Percentiles rank a stretch among this genome's conserved stretches.
phyloP scores from a whole-genome alignment of 2,329 filamentous ascomycete species.

The Escovopsis sp. region DNA sequence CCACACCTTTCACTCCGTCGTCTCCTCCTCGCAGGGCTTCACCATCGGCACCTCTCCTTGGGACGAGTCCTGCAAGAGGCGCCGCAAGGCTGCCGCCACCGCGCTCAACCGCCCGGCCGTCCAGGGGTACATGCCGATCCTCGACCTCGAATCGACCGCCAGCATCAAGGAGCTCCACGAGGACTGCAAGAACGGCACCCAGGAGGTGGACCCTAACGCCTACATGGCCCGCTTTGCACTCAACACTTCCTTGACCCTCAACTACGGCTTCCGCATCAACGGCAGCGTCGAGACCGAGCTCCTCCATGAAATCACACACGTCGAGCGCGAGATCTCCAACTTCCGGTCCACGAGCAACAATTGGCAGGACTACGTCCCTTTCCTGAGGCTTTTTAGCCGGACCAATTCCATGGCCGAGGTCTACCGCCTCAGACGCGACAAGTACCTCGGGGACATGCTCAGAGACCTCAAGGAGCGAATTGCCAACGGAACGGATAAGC shows the following conservation, averaged over 20 bases:
- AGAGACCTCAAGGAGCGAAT: conserved; percentile 34
- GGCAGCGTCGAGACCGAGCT: conserved; percentile 53
- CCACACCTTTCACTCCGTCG: conserved; percentile 69
- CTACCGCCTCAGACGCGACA: conserved; percentile 54
- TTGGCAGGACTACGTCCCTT: conserved; percentile 72
- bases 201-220: conserved; percentile 54
- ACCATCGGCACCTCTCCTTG: conserved; percentile 76
- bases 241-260: conserved; percentile 63
- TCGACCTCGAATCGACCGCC: conserved; percentile 59
- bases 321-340: conserved; percentile 62
- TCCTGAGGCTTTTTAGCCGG: conserved; percentile 50
- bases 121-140: conserved; percentile 68
- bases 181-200: conserved; percentile 45
- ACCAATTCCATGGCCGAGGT: conserved; percentile 48
- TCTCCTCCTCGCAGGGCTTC: conserved; percentile 63
- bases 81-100: conserved; percentile 65
- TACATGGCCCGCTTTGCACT: conserved; percentile 66
- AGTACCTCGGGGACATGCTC: conserved; percentile 52
- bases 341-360: conserved; percentile 71
- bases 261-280: conserved; percentile 64
- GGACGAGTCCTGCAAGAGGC: conserved; percentile 65
- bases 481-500: conserved; percentile 24
- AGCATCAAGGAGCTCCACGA: conserved; percentile 58
- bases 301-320: conserved; percentile 57
- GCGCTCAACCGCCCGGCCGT: conserved; percentile 64